Base-by-base conservation (phyloP, 495 filamentous ascomycete genomes). In the Cladorrhinum samala region DNA sequence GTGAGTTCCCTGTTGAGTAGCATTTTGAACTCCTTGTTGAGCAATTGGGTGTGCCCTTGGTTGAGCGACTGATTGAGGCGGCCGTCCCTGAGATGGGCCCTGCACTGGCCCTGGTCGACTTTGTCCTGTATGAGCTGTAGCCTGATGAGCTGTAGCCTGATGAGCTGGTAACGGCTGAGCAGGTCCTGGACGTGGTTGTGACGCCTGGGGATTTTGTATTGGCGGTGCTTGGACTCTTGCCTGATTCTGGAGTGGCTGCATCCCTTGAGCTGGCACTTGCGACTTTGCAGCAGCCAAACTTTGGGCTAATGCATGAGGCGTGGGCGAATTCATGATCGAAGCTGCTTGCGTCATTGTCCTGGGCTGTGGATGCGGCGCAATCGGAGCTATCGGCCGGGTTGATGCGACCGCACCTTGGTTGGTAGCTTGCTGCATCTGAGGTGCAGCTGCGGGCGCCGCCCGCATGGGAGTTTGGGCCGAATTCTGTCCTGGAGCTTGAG, bases 81-180 rank as follows among this genome's bases (percentile, higher is more conserved):
- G 13, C 18, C 17, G 23, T 16, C 9, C 21, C 4, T 27, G 21
- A 30, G 7, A 16, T 16, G 45, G 45, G 16, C 3, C 19, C 17
- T 47, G 20, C 13, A 2, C 48, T 20, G 20, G 36, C 2, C n/a
- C 1, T 39, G 36, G 13, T 23, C 30, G 45, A n/a, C n/a, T n/a
- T n/a, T n/a, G n/a, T n/a, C n/a, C n/a, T n/a, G n/a, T n/a, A n/a
- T n/a, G n/a, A n/a, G n/a, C n/a, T 1, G 24, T 33, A 3, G 24
- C 8, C 24, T 33, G 45, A 8, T 9, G 24, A 33, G 24, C 45
- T 33, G 16, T 14, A 14, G 24, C 21, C 16, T 33, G 18, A 17
- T 45, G 45, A 47, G 45, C 14, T 25, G 21, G 45, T 47, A n/a
- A 14, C 24, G 21, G 45, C 18, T 47, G 45, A 25, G 18, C 45